Evolutionary conservation across 2,329 filamentous ascomycete species (phyloP), one percentile per base, ranked within the genome.

Genomic region (Arthrobotrys musiformis): DNA sequence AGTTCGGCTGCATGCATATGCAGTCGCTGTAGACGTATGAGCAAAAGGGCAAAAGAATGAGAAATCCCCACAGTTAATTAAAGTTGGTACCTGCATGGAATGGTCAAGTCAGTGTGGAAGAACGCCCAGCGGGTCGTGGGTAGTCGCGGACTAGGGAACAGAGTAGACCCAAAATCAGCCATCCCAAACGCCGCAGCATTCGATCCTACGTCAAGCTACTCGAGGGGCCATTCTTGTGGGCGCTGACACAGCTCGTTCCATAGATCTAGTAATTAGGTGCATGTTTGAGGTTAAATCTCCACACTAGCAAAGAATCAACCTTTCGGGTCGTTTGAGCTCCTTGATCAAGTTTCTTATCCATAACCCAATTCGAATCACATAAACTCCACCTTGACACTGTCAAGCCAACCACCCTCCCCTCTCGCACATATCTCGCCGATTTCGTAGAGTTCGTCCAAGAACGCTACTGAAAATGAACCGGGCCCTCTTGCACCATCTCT

Each of bases 391-490:
- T 54, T 73, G 4, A 70, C 62, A 35, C 28, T 52, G 13, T 54
- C 64, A 24, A 70, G 61, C 78, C 68, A 78, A 9, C 11, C 26
- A 17, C 70, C 63, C 19, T 73, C 54, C 5, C 60, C 68, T 17
- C 24, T 73, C 6, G 52, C 67, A 56, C 68, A 72, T 13, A 66
- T 52, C 50, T 70, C 67, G 11, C 56, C 63, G 30, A 86, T 81
- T 2, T 70, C 58, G 79, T 86, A 88, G 61, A 91, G 82, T 82
- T 88, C 91, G 80, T 98, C 94, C 46, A 97, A 85, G 81, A 97
- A 94, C 0, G 90, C 90, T 0, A 93, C 91, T 11, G 96, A 90
- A 85, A 97, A 97, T 0, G 90, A 93, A 0, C 94, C 94, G 0
- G 94, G 93, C 0, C 94, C 94, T 73, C 86, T 86, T 2, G 95